Base-by-base conservation (phyloP, 2,329 filamentous ascomycete genomes). In the Penicillium hesseltinei region DNA sequence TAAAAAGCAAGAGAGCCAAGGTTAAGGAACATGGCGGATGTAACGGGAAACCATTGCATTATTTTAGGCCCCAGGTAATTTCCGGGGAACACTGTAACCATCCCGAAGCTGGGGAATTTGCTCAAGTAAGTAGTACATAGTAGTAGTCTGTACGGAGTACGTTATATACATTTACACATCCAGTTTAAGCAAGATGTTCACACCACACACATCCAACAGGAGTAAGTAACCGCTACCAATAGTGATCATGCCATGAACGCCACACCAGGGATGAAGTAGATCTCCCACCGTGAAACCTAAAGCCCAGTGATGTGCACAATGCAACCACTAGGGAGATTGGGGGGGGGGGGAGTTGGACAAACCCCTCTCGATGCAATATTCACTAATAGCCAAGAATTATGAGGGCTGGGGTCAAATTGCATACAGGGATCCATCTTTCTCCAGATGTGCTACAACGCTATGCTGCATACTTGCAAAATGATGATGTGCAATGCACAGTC, bases 221-320 rank as follows among this genome's bases (percentile, higher is more conserved):
- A 21, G 39, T 17, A 31, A 33, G 50, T 36, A 44, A 55, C 21
- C 8, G 29, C 38, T 36, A 38, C 38, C 42, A 13, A 51, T 35
- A 19, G 10, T 27, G 49, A 62, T 63, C 63, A 66, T 62, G 61
- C 64, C 49, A 66, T 62, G 15, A 36, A 56, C 61, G 53, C 57
- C 59, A 63, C 64, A 54, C 35, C 23, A 31, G 36, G 43, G 45
- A 33, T 40, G 31, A 43, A 56, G 60, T 47, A 47, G 63, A 65
- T 66, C 64, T 51, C 35, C 54, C 43, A 45, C 25, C 36, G 15
- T 63, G 62, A 65, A 66, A 66, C 60, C 40, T 21, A 9, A 40
- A 40, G 47, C 36, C 53, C 52, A 62, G 54, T 66, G 60, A 67
- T 67, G 55, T 63, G 50, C 49, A 45, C 59, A 43, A 48, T 53